Evolutionary conservation across 2,329 filamentous ascomycete species (phyloP).

Genomic region (Aspergillus ochraceoroseus): DNA sequence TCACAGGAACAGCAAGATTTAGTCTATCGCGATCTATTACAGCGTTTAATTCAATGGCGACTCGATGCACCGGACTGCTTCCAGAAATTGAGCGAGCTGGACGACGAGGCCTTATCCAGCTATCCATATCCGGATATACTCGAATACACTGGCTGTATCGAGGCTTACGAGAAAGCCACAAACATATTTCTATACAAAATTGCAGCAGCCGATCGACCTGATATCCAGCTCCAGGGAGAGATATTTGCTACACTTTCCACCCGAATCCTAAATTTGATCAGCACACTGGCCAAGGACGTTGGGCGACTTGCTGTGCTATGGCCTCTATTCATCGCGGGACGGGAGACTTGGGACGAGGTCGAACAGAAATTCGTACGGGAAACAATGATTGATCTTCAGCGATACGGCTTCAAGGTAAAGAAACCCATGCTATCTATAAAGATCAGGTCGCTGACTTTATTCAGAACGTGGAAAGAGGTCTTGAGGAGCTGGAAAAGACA

Average conservation of each 20-base stretch:
- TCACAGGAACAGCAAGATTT: conserved; percentile 28
- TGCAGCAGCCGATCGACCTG: conserved; percentile 28
- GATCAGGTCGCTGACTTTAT: conserved; percentile 2
- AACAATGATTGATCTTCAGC: conserved; percentile 28
- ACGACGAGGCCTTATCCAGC: conserved; percentile 26
- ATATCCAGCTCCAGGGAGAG: conserved; percentile 24
- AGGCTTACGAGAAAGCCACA: conserved; percentile 38
- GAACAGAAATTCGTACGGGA: conserved; percentile 32
- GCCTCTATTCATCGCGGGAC: conserved; percentile 35
- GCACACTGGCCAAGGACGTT: conserved; percentile 31
- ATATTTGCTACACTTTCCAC: conserved; percentile 29
- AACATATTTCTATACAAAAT: conserved; percentile 34
- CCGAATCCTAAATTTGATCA: conserved; percentile 30
- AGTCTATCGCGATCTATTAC: conserved; percentile 29
- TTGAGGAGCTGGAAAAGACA: conserved; percentile 28
- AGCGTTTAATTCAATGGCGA: conserved; percentile 30
- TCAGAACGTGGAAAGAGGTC: conserved; percentile 31
- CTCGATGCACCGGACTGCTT: conserved; percentile 28
- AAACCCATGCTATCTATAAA: neutral
- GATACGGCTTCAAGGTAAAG: conserved; percentile 29
- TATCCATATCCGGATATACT: conserved; percentile 32
- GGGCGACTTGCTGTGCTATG: conserved; percentile 34
- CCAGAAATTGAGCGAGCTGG: conserved; percentile 26
- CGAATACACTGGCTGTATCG: conserved; percentile 36
- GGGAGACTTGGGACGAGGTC: conserved; percentile 27